phyloP scores from a whole-genome alignment of 2,329 filamentous ascomycete species.

The Clonostachys byssicola region DNA sequence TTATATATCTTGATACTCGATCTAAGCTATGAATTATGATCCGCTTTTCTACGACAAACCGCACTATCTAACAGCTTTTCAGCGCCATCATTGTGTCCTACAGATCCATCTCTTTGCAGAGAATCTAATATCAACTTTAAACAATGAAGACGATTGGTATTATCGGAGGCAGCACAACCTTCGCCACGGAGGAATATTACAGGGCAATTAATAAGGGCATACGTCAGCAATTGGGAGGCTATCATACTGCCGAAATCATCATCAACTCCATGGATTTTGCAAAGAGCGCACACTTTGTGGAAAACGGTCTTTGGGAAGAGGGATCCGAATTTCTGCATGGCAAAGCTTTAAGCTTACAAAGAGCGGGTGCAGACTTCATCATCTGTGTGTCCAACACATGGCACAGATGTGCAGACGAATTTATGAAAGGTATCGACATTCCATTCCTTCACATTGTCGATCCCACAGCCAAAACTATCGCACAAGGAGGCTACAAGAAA shows the following conservation, averaged over 20 bases:
- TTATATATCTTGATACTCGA: too few species aligned
- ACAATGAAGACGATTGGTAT: slow-evolving; percentile 6
- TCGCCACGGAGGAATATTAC: slow-evolving; percentile 16
- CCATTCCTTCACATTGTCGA: slow-evolving; percentile 17
- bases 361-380: slow-evolving; percentile 12
- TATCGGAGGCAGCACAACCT: slow-evolving; percentile 18
- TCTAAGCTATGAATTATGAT: too few species aligned
- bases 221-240: slow-evolving; percentile 9
- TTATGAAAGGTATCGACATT: slow-evolving; percentile 4
- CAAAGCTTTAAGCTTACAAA: slow-evolving; percentile 7
- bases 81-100: too few species aligned
- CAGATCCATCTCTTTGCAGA: too few species aligned
- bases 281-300: slow-evolving; percentile 1
- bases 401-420: slow-evolving; percentile 10
- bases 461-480: slow-evolving; percentile 9
- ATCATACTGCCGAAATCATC: slow-evolving; percentile 13
- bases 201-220: slow-evolving; percentile 15
- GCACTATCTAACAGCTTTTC: too few species aligned
- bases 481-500: slow-evolving; percentile 4
- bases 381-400: slow-evolving; percentile 17
- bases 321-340: slow-evolving; percentile 10
- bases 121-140: too few species aligned
- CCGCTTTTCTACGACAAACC: too few species aligned
- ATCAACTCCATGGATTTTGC: slow-evolving; percentile 17
- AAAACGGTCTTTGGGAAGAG: slow-evolving; percentile 2